These are phyloP conservation scores for Suillus decipiens DNA, from an alignment of 768 basidiomycete genomes.

Conservation along the genomic window DNA sequence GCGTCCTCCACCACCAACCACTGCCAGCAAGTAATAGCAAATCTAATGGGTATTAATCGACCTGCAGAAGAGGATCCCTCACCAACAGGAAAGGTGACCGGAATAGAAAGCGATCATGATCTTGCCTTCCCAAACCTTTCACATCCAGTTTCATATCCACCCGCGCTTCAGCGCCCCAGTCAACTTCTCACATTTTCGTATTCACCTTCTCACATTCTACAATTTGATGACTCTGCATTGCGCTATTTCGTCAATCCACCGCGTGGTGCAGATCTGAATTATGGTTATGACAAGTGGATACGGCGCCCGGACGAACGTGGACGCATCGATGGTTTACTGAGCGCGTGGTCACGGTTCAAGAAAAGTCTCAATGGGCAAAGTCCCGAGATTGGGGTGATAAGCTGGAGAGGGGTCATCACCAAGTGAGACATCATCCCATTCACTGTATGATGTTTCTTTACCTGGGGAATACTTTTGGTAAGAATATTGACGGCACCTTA, in stretches of 20 bases:
- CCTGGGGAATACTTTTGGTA: slow-evolving; percentile 29
- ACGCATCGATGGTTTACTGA: slow-evolving; percentile 68
- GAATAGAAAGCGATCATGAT: slow-evolving; percentile 9
- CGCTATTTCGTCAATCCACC: slow-evolving; percentile 75
- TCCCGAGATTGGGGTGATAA: slow-evolving; percentile 56
- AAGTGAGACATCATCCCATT: slow-evolving; percentile 50
- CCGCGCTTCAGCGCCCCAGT: slow-evolving; percentile 69
- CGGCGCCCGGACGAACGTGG: slow-evolving; percentile 64
- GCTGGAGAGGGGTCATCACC: slow-evolving; percentile 85
- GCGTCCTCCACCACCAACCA: slow-evolving; percentile 1
- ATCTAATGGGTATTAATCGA: slow-evolving; percentile 30
- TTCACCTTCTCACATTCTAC: slow-evolving; percentile 51
- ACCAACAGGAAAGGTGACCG: slow-evolving; percentile 11
- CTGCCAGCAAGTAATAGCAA: slow-evolving; percentile 8
- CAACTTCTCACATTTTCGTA: slow-evolving; percentile 76
- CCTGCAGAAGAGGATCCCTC: slow-evolving; percentile 22
- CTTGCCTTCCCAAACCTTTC: slow-evolving; percentile 29
- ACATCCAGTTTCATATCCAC: slow-evolving; percentile 21
- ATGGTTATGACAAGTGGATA: slow-evolving; percentile 76
- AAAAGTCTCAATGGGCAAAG: slow-evolving; percentile 25
- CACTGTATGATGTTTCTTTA: slow-evolving; percentile 15
- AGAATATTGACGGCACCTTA: slow-evolving; percentile 81
- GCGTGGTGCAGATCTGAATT: slow-evolving; percentile 57
- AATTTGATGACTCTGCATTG: slow-evolving; percentile 69
- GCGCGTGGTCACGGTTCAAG: slow-evolving; percentile 51